phyloP scores from a whole-genome alignment of 1,139 yeast species.

The Yamadazyma triangularis region DNA sequence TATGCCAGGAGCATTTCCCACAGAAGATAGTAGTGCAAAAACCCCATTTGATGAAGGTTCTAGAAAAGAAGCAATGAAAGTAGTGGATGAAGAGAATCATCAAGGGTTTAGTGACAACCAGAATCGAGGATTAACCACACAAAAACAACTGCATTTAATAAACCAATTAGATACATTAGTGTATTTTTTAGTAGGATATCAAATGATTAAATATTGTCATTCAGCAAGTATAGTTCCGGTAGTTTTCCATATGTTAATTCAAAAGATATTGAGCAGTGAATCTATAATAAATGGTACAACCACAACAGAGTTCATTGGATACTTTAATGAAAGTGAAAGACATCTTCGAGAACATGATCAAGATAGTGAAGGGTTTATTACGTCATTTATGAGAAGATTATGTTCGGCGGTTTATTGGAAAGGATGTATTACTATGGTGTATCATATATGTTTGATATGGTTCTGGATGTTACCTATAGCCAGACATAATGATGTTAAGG shows the following conservation, averaged over 20 bases:
- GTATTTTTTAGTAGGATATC: constrained; percentile 30
- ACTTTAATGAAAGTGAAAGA: constrained; percentile 3
- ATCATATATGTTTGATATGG: constrained; percentile 27
- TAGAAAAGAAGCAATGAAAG: constrained; percentile 3
- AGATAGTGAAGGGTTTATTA: constrained; percentile 1
- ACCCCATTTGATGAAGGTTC: not conserved
- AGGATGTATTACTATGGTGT: constrained; percentile 17
- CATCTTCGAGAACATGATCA: constrained; percentile 4
- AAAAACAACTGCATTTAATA: constrained; percentile 26
- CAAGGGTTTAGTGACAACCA: constrained; percentile 16
- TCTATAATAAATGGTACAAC: constrained; percentile 6
- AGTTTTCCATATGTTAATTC: constrained; percentile 21
- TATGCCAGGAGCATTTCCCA: constrained; percentile 18
- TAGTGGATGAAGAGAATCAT: constrained; percentile 12
- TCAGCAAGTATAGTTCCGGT: constrained; percentile 36
- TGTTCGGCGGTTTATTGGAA: constrained; percentile 24
- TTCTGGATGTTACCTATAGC: constrained; percentile 30
- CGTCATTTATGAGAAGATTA: constrained; percentile 3
- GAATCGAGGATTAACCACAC: constrained; percentile 16
- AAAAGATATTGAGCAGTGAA: constrained; percentile 16
- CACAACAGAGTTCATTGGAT: constrained; percentile 4
- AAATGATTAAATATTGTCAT: constrained; percentile 35
- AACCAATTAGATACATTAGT: constrained; percentile 27
- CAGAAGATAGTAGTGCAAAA: too few species aligned
- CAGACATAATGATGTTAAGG: constrained; percentile 15